Evolutionary conservation across 306 rosid genomes (phyloP).

Genomic region (Citrullus colocynthis): DNA sequence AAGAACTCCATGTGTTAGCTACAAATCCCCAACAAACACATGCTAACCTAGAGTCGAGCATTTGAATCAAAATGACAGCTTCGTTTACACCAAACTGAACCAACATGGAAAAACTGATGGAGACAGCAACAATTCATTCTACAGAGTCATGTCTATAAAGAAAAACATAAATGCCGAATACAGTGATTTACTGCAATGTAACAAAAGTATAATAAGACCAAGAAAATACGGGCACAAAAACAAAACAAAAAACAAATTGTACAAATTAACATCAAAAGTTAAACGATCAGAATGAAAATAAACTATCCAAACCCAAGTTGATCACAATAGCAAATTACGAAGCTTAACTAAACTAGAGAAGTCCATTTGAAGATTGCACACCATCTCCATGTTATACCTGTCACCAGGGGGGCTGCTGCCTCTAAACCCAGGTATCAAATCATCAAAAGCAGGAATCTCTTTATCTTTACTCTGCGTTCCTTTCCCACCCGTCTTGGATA

Average conservation of each 20-base stretch:
- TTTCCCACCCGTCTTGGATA: slow-evolving; percentile 33
- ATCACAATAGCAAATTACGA: not conserved
- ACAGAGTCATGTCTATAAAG: not conserved
- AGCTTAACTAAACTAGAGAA: not conserved
- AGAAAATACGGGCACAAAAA: not conserved
- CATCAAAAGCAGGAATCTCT: slow-evolving; percentile 45
- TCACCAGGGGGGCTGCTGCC: slow-evolving; percentile 30
- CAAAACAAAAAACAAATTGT: not conserved
- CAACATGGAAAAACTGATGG: not conserved
- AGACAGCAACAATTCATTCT: not conserved
- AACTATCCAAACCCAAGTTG: not conserved
- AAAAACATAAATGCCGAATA: not conserved
- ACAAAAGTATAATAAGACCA: not conserved
- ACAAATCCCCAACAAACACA: not conserved
- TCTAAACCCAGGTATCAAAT: slow-evolving; percentile 78
- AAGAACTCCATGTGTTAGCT: not conserved
- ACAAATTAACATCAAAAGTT: not conserved
- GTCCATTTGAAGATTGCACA: not conserved
- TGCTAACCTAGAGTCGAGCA: not conserved
- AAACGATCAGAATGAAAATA: not conserved
- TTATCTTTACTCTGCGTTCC: slow-evolving; percentile 35
- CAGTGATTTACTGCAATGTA: not conserved
- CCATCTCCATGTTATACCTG: slow-evolving; percentile 37
- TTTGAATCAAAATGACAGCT: not conserved
- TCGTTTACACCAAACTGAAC: not conserved